Evolutionary conservation across 164 flowering plant genomes (phyloP).

Genomic region (Euptelea pleiosperma): DNA sequence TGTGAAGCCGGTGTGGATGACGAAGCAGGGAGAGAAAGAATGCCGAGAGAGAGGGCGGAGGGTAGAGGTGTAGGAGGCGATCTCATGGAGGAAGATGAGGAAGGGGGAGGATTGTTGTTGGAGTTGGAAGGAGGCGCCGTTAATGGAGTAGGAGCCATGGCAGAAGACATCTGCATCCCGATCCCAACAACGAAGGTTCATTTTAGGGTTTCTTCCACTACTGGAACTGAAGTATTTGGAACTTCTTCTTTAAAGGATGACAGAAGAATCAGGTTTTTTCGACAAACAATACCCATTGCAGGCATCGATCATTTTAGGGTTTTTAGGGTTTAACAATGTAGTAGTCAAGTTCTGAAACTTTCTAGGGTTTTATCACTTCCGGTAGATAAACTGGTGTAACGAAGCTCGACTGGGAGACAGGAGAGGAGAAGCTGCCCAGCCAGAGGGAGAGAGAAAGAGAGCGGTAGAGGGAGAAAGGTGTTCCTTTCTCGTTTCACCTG

Average conservation of each 20-base stretch:
- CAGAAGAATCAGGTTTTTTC: neutral
- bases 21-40: slow-evolving; percentile 22
- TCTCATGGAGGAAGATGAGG: slow-evolving; percentile 22
- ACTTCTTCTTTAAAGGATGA: neutral
- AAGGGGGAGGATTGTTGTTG: slow-evolving; percentile 14
- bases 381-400: no score
- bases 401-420: no score
- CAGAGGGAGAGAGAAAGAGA: no score
- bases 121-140: slow-evolving; percentile 16
- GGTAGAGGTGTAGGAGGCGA: slow-evolving; percentile 18
- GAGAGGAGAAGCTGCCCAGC: no score
- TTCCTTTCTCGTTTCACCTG: no score
- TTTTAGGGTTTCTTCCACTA: slow-evolving; percentile 1
- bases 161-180: slow-evolving; percentile 30
- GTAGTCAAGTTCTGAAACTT: no score
- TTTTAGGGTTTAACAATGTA: neutral
- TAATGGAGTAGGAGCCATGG: slow-evolving; percentile 28
- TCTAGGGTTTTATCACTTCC: no score
- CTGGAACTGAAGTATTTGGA: neutral
- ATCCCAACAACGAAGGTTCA: slow-evolving; percentile 2
- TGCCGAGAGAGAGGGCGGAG: slow-evolving; percentile 27
- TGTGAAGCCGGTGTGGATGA: slow-evolving; percentile 9
- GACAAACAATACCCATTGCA: neutral
- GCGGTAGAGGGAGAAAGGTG: no score
- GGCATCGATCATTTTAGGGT: slow-evolving; percentile 1